A percentile compares a stretch with the other conserved stretches of the same genome.
These are phyloP conservation scores for Mycena sp. DNA, from an alignment of 1,284 basidiomycete species.

Conservation along the genomic window DNA sequence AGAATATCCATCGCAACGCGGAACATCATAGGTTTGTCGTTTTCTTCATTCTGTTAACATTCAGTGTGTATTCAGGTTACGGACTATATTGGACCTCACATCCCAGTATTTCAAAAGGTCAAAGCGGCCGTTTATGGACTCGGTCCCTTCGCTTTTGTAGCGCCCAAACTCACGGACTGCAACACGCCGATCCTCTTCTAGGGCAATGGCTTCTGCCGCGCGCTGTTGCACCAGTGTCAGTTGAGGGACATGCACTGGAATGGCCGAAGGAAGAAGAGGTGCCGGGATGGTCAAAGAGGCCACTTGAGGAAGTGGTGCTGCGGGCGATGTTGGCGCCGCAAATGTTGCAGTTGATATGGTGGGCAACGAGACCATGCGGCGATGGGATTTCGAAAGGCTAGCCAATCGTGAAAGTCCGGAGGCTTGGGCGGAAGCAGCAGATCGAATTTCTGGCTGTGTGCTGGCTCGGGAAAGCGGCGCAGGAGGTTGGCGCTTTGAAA, in stretches of 20 bases:
- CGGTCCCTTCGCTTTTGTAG: background rate
- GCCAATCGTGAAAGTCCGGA: background rate
- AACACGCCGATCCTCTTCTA: background rate
- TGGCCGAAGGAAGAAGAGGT: background rate
- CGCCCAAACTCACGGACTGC: background rate
- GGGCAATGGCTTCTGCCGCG: background rate
- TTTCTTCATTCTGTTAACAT: no score
- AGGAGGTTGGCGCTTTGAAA: background rate
- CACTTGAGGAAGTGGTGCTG: no score
- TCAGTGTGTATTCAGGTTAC: no score
- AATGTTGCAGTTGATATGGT: background rate
- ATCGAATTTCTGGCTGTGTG: background rate
- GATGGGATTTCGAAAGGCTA: background rate
- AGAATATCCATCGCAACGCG: slow-evolving; percentile 41
- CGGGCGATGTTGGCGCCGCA: no score
- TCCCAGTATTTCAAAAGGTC: slow-evolving; percentile 4
- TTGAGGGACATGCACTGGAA: background rate
- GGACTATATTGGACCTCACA: background rate
- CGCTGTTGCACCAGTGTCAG: background rate
- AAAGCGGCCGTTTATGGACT: background rate
- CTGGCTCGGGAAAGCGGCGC: background rate
- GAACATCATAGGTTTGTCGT: slow-evolving; percentile 24
- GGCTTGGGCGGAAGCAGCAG: background rate
- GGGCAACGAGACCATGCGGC: background rate
- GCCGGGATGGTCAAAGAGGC: background rate